phyloP scores from a whole-genome alignment of 495 filamentous ascomycete species.

The Penicillium verhagenii region DNA sequence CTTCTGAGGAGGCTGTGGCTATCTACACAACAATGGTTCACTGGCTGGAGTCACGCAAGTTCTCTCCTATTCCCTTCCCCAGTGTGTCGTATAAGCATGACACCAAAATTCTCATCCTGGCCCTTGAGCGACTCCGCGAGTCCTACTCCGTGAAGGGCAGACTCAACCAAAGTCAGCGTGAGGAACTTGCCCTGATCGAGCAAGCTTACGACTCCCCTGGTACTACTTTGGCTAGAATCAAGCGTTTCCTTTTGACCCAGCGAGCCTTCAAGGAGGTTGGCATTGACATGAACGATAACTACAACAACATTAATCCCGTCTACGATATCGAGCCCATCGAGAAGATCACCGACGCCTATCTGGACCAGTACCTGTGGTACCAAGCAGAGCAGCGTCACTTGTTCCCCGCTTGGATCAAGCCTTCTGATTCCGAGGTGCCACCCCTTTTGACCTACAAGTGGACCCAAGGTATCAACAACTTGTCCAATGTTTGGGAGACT shows the following conservation, averaged over 20 bases:
- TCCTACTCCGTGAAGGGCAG: conserved; percentile 98
- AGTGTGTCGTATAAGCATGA: conserved; percentile 99
- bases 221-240: conserved; percentile 93
- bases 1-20: conserved; percentile 95
- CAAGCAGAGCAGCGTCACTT: conserved; percentile 97
- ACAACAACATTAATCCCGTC: conserved; percentile 97
- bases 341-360: conserved; percentile 99
- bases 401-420: conserved; percentile 99
- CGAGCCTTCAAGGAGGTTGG: conserved; percentile 99
- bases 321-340: conserved; percentile 99
- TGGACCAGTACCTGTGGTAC: conserved; percentile 99
- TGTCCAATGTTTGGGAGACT: conserved; percentile 96
- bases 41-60: conserved; percentile 98
- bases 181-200: conserved; percentile 95
- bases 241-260: conserved; percentile 95
- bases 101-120: conserved; percentile 97
- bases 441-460: conserved; percentile 97
- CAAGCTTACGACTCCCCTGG: conserved; percentile 98
- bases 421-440: conserved; percentile 98
- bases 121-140: conserved; percentile 89
- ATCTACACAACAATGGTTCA: conserved; percentile 99
- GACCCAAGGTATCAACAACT: conserved; percentile 99
- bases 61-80: conserved; percentile 97
- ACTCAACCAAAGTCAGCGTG: conserved; percentile 95
- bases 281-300: conserved; percentile 99